Evolutionary conservation across 805 yeast genomes (phyloP).

Genomic region (Lachancea lanzarotensis): DNA sequence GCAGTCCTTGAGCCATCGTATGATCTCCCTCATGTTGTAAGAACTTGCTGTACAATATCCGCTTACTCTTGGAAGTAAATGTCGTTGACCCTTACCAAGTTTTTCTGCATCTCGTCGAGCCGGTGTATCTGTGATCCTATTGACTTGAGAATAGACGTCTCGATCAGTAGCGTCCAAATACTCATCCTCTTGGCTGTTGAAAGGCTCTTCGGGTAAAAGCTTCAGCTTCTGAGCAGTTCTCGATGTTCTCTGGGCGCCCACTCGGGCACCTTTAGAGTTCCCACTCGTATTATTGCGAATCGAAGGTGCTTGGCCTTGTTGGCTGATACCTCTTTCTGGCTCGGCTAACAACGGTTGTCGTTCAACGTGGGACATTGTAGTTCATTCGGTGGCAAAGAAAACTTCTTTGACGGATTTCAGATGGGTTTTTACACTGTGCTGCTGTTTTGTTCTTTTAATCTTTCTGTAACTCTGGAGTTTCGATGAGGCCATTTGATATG

Average conservation of each 20-base stretch:
- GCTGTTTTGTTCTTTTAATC: background rate
- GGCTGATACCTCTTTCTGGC: background rate
- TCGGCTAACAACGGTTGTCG: conserved; percentile 3
- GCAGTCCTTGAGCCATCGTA: conserved; percentile 78
- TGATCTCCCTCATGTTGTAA: conserved; percentile 79
- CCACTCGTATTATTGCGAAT: background rate
- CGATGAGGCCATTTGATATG: no score
- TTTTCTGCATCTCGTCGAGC: conserved; percentile 93
- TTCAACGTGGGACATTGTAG: conserved; percentile 1
- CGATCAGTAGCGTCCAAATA: conserved; percentile 21
- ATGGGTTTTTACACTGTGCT: no score
- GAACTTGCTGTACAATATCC: conserved; percentile 95
- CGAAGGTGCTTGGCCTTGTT: background rate
- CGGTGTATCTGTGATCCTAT: conserved; percentile 74
- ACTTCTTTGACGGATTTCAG: background rate
- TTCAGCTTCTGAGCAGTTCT: conserved; percentile 69
- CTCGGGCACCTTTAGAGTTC: conserved; percentile 28
- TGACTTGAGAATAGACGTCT: conserved; percentile 77
- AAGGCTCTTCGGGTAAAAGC: conserved; percentile 56
- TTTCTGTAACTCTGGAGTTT: no score
- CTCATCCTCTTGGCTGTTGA: conserved; percentile 21
- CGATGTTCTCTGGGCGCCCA: conserved; percentile 69
- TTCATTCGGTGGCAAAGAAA: background rate
- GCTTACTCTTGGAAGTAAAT: conserved; percentile 84
- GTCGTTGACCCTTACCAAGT: conserved; percentile 69